Conservation (phyloP, 2,329 filamentous ascomycete genomes). For the Mycocentrospora acerina region DNA sequence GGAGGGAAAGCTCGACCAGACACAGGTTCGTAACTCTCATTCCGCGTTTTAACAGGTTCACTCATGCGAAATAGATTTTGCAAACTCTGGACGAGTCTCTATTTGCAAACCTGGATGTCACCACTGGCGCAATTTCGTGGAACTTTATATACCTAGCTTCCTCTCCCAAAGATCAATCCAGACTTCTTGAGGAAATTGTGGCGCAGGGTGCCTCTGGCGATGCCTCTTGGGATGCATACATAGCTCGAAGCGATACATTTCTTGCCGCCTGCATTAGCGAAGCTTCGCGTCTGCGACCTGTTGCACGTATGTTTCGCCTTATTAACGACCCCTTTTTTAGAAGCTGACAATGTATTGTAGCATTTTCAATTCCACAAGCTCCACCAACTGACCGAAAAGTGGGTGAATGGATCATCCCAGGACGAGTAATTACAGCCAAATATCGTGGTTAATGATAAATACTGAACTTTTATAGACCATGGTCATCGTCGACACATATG, state of each 20-base stretch:
- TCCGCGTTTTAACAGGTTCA: no score
- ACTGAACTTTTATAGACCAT: constrained; percentile 33
- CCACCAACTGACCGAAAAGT: constrained; percentile 33
- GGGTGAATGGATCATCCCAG: constrained; percentile 33
- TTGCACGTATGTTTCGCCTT: no score
- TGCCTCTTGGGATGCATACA: background rate
- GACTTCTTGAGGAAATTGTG: background rate
- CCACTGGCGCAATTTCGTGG: constrained; percentile 47
- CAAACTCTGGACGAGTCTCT: constrained; percentile 51
- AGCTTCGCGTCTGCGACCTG: constrained; percentile 42
- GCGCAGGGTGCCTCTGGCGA: background rate
- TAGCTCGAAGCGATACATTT: constrained; percentile 16
- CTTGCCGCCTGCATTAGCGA: constrained; percentile 41
- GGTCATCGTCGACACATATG: constrained; percentile 48
- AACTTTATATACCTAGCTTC: constrained; percentile 45
- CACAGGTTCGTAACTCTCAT: no score
- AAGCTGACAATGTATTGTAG: no score
- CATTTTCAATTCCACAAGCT: constrained; percentile 46
- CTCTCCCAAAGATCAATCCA: constrained; percentile 31
- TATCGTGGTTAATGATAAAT: no score
- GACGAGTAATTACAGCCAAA: no score
- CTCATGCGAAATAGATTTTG: no score
- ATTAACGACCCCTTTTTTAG: no score
- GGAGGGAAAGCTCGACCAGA: no score
- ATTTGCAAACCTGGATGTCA: constrained; percentile 53